Evolutionary conservation across 2,329 filamentous ascomycete genomes (phyloP).

Genomic region (Trichoderma harzianum): DNA sequence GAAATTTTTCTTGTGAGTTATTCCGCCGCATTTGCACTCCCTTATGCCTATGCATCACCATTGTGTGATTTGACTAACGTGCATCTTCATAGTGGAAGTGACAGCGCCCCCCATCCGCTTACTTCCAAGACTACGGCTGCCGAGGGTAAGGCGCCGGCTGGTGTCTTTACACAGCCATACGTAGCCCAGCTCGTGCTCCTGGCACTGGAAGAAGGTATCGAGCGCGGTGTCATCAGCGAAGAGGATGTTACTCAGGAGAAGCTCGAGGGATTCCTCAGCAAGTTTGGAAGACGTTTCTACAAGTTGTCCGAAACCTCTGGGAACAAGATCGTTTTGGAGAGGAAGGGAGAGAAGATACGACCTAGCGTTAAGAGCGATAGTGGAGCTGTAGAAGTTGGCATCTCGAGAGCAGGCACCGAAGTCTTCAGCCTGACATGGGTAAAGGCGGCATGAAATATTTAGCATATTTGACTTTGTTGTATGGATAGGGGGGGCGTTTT

Average conservation of each 20-base stretch:
- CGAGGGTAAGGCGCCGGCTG: constrained; percentile 60
- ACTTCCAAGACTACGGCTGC: constrained; percentile 50
- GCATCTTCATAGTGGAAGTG: constrained; percentile 43
- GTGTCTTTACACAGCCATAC: constrained; percentile 76
- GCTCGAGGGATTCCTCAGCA: constrained; percentile 53
- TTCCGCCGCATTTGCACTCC: background rate
- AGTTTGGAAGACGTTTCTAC: constrained; percentile 54
- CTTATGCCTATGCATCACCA: background rate
- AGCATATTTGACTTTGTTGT: background rate
- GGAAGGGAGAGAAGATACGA: constrained; percentile 40
- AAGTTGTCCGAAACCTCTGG: constrained; percentile 31
- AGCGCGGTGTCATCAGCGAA: constrained; percentile 49
- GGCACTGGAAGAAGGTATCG: constrained; percentile 59
- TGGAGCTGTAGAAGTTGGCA: constrained; percentile 41
- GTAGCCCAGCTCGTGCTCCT: constrained; percentile 61
- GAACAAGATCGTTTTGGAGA: constrained; percentile 38
- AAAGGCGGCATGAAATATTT: background rate
- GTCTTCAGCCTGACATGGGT: constrained; percentile 43
- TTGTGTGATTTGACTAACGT: background rate
- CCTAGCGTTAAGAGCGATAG: constrained; percentile 38
- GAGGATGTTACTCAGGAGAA: constrained; percentile 53
- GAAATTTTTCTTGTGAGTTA: constrained; percentile 70
- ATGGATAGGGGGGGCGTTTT: background rate
- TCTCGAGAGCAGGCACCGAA: constrained; percentile 39
- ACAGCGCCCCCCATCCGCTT: constrained; percentile 62